phyloP scores from a whole-genome alignment of 169 alveolate genomes.

The Cryptosporidium xiaoi region DNA sequence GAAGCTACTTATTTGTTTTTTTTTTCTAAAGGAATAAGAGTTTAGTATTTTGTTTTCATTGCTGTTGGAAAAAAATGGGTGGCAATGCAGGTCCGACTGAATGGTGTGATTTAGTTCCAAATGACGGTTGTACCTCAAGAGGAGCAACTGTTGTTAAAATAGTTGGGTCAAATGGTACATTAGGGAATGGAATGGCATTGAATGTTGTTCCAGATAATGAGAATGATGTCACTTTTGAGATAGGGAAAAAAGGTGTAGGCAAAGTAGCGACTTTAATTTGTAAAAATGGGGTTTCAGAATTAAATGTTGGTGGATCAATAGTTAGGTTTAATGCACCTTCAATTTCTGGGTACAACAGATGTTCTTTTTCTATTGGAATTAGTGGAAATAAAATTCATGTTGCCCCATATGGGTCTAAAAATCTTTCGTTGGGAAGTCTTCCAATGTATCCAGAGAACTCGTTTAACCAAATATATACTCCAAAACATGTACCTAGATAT shows the following conservation, averaged over 20 bases:
- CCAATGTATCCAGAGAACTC: slow-evolving; percentile 5
- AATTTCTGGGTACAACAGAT: slow-evolving; percentile 25
- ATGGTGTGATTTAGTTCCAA: slow-evolving; percentile 31
- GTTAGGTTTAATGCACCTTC: slow-evolving; percentile 29
- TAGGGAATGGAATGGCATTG: slow-evolving; percentile 64
- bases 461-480: slow-evolving; percentile 23
- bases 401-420: slow-evolving; percentile 44
- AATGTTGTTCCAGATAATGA: slow-evolving; percentile 28
- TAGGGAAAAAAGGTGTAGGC: background rate
- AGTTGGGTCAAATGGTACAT: slow-evolving; percentile 7
- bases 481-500: background rate
- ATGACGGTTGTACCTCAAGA: slow-evolving; percentile 16
- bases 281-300: slow-evolving; percentile 29
- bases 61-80: slow-evolving; percentile 15
- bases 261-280: slow-evolving; percentile 13
- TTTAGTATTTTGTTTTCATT: background rate
- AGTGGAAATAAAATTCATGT: slow-evolving; percentile 27
- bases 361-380: slow-evolving; percentile 39
- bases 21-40: background rate
- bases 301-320: background rate
- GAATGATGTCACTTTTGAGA: background rate
- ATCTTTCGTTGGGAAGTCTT: slow-evolving; percentile 37
- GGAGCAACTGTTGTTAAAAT: slow-evolving; percentile 41
- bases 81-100: slow-evolving; percentile 11
- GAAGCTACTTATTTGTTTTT: background rate